These are phyloP conservation scores for Ophiostoma sp. DNA, from an alignment of 2,329 filamentous ascomycete species.

Conservation along the genomic window DNA sequence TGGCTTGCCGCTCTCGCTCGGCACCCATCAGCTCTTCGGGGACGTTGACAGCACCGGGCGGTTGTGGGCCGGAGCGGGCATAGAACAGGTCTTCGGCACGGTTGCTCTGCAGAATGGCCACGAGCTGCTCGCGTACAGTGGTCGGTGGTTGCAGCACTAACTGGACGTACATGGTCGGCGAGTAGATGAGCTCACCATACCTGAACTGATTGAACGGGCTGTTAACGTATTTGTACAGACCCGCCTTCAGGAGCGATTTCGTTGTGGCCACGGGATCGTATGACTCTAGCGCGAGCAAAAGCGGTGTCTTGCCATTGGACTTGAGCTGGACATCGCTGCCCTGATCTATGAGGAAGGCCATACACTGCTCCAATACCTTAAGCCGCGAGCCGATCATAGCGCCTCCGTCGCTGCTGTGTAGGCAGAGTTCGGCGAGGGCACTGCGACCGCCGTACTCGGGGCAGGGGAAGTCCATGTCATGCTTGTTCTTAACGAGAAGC, in stretches of 20 bases:
- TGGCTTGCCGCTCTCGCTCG: constrained; percentile 53
- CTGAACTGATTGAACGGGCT: constrained; percentile 58
- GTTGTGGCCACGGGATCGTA: constrained; percentile 56
- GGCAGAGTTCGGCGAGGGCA: constrained; percentile 63
- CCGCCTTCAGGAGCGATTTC: constrained; percentile 60
- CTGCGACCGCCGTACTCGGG: constrained; percentile 62
- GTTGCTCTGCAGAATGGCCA: constrained; percentile 53
- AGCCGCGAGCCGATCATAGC: constrained; percentile 50
- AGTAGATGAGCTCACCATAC: constrained; percentile 58
- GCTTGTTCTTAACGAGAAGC: constrained; percentile 58
- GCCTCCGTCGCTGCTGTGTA: constrained; percentile 52
- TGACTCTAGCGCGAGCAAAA: constrained; percentile 62
- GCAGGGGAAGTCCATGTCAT: constrained; percentile 66
- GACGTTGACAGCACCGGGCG: constrained; percentile 53
- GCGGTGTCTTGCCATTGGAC: constrained; percentile 57
- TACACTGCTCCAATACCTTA: constrained; percentile 57
- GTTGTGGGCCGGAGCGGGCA: constrained; percentile 54
- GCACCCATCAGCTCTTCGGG: constrained; percentile 51
- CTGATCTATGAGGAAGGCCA: constrained; percentile 56
- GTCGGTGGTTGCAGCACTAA: constrained; percentile 45
- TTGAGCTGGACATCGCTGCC: constrained; percentile 58
- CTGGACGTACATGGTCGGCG: constrained; percentile 62
- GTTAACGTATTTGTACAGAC: constrained; percentile 66
- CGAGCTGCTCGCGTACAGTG: constrained; percentile 44
- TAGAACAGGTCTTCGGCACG: constrained; percentile 57